Evolutionary conservation across 2,329 filamentous ascomycete genomes (phyloP).

Genomic region (Aspergillus quadricinctus): DNA sequence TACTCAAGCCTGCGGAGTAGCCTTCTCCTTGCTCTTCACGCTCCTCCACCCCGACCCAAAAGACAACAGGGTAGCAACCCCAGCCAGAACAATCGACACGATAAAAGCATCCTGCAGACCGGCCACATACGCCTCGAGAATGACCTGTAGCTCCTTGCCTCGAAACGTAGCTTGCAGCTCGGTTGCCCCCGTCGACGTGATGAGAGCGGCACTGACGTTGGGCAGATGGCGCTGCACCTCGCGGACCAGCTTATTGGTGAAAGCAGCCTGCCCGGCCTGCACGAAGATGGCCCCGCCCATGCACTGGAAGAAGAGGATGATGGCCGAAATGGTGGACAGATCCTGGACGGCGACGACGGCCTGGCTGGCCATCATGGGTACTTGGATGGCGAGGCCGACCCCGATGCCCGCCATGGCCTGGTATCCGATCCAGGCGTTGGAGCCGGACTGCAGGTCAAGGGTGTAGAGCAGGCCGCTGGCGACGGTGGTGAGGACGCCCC

Average conservation of each 20-base stretch:
- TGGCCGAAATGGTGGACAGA: not conserved
- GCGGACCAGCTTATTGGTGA: not conserved
- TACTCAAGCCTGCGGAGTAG: not conserved
- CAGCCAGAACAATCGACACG: not conserved
- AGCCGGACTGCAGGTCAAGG: not conserved
- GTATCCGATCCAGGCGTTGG: not conserved
- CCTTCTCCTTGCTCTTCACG: not conserved
- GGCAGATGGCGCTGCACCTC: not conserved
- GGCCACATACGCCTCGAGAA: not conserved
- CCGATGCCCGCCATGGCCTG: not conserved
- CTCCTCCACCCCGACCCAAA: not conserved
- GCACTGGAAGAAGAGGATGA: not conserved
- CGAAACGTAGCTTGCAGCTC: not conserved
- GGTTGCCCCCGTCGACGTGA: not conserved
- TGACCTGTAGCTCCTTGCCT: not conserved
- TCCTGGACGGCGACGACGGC: not conserved
- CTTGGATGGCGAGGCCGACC: not conserved
- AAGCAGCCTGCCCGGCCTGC: not conserved
- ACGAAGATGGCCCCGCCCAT: not conserved
- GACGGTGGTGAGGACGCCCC: not conserved
- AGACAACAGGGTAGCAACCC: not conserved
- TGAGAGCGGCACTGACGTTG: not conserved
- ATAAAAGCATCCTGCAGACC: not conserved
- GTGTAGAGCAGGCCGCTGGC: constrained; percentile 1
- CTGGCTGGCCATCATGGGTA: not conserved